Evolutionary conservation across 2,329 filamentous ascomycete genomes (phyloP), one percentile per base, ranked within the genome.

Genomic region (Diaporthe helianthi): DNA sequence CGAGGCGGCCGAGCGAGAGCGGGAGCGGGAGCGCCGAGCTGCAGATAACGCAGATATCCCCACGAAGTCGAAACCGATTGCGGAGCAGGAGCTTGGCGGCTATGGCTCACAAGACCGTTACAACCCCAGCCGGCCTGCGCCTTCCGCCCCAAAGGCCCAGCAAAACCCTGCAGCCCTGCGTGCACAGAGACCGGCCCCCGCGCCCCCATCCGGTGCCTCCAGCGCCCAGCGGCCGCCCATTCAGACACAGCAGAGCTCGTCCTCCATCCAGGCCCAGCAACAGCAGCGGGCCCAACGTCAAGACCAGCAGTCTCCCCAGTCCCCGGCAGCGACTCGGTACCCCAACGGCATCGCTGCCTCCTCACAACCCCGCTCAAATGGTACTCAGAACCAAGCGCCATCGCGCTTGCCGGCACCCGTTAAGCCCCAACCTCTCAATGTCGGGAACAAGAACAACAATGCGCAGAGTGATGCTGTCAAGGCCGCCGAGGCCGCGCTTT

Each of bases 21-120:
- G 83, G 41, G 82, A 85, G 72, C 81, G 83, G 51, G 87, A 90
- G 72, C 33, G 13, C 3, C 36, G 36, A 89, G 72, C 91, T 93
- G 74, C 88, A 90, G 75, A 87, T 73, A 97, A 98, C 79, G 92
- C 93, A 44, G 93, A 93, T 29, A 82, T 98, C 70, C 95, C 94
- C 38, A 92, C 97, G 83, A 90, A 87, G n/a, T n/a, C n/a, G 72
- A 93, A 93, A 78, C 82, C 93, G 2, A 76, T 96, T 73, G 94
- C 94, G 38, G 93, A 98, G 79, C 94, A 98, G 80, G 96, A 98
- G 79, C 83, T 98, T 74, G 93, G 93, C 69, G 90, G 90, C 38
- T 92, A 89, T 71, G 84, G 85, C 33, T 47, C 64, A 38, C 79
- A 84, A n/a, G 88, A 90, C 74, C 89, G 93, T 71, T 98, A 94